These are phyloP conservation scores for Flaveria brownii DNA, from an alignment of 129 eudicot species.

Conservation along the genomic window DNA sequence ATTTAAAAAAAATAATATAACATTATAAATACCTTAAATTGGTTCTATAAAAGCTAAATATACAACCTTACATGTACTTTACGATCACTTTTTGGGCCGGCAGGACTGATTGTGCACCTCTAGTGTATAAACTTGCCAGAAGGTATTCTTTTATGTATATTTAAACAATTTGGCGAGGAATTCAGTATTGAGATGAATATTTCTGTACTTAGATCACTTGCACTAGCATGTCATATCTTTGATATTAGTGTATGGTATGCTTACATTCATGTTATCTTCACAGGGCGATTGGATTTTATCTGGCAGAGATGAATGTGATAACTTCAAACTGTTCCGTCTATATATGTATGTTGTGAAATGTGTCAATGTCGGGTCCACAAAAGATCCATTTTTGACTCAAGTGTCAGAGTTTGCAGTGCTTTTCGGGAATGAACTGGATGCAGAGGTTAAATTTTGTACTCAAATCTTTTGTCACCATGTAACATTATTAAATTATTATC, in stretches of 20 bases:
- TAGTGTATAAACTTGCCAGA: not conserved
- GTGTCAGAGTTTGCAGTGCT: slow-evolving; percentile 90
- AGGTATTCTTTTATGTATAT: not conserved
- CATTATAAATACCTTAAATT: not conserved
- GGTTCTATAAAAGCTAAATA: not conserved
- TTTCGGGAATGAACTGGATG: slow-evolving; percentile 96
- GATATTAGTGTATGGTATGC: not conserved
- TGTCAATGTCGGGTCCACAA: slow-evolving; percentile 65
- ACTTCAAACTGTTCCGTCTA: slow-evolving; percentile 48
- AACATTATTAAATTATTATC: not conserved
- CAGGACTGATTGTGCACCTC: not conserved
- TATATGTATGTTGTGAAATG: slow-evolving; percentile 85
- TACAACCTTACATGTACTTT: not conserved
- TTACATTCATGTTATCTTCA: slow-evolving; percentile 29
- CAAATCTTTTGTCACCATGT: not conserved
- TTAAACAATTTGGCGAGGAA: not conserved
- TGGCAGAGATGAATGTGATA: slow-evolving; percentile 45
- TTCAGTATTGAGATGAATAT: not conserved
- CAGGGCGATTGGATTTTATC: slow-evolving; percentile 98
- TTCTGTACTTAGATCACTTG: not conserved
- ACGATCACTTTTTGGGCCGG: slow-evolving; percentile 1
- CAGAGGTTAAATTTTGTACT: slow-evolving; percentile 62
- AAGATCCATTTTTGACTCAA: slow-evolving; percentile 79
- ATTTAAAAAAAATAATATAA: not conserved
- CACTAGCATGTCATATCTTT: not conserved